Percentiles rank a stretch among this genome's conserved stretches.
Evolutionary conservation across 1,284 basidiomycete genomes (phyloP).

Genomic region (Rhodotorula sp.): DNA sequence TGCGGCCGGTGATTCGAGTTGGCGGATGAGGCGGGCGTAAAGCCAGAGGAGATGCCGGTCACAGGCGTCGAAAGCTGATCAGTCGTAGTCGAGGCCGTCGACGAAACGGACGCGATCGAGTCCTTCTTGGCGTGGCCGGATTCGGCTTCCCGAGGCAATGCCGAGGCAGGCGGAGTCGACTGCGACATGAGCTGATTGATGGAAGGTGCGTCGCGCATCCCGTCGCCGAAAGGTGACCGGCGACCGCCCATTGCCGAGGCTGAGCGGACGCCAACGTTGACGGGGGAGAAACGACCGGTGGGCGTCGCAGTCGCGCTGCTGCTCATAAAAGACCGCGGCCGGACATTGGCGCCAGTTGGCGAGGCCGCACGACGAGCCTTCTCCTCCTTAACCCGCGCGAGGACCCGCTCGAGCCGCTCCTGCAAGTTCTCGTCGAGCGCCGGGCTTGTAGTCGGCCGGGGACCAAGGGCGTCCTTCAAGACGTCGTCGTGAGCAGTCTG

Average conservation of each 20-base stretch:
- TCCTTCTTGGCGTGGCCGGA: constrained; percentile 27
- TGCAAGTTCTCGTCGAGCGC: constrained; percentile 57
- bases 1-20: constrained; percentile 49
- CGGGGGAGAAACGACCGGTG: constrained; percentile 23
- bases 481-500: constrained; percentile 54
- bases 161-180: background rate
- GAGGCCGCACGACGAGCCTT: constrained; percentile 21
- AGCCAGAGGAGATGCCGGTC: constrained; percentile 48
- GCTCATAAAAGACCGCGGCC: constrained; percentile 48
- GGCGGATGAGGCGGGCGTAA: constrained; percentile 41
- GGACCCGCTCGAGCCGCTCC: constrained; percentile 73
- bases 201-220: constrained; percentile 37
- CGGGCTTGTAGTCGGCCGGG: constrained; percentile 43
- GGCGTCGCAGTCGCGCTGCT: constrained; percentile 46
- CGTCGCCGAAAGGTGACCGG: constrained; percentile 22
- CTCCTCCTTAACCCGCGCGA: constrained; percentile 59
- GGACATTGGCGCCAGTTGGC: constrained; percentile 6
- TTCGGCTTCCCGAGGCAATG: background rate
- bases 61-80: constrained; percentile 46
- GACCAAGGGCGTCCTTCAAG: constrained; percentile 60
- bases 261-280: constrained; percentile 18
- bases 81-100: constrained; percentile 14
- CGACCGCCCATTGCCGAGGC: constrained; percentile 20
- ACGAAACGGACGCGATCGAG: constrained; percentile 33
- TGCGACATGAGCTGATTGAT: constrained; percentile 30